Conservation (phyloP, 2,329 filamentous ascomycete species). For the Fusarium veterinarium region DNA sequence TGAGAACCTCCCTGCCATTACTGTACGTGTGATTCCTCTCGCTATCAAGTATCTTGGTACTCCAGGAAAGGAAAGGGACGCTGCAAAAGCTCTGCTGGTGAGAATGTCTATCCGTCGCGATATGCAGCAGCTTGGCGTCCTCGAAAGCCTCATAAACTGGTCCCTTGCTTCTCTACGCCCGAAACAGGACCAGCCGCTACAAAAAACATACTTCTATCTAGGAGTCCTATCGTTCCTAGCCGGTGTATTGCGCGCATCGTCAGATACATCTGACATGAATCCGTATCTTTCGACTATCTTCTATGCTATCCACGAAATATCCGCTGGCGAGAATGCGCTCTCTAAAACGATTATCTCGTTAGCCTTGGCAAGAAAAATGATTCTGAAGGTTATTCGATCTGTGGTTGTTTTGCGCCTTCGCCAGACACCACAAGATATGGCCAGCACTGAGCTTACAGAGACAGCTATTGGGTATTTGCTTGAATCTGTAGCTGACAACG, state of each 20-base stretch:
- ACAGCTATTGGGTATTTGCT: slow-evolving; percentile 85
- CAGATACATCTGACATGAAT: slow-evolving; percentile 80
- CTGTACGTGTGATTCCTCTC: slow-evolving; percentile 75
- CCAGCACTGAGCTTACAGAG: slow-evolving; percentile 72
- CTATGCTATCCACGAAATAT: slow-evolving; percentile 68
- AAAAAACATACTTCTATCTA: slow-evolving; percentile 78
- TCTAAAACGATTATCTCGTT: slow-evolving; percentile 72
- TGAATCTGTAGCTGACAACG: slow-evolving; percentile 82
- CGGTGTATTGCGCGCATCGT: slow-evolving; percentile 75
- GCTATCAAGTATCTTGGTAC: slow-evolving; percentile 77
- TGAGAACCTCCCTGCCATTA: slow-evolving; percentile 73
- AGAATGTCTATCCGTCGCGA: slow-evolving; percentile 85
- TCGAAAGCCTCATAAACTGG: slow-evolving; percentile 77
- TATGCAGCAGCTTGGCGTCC: slow-evolving; percentile 82
- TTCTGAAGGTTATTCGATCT: slow-evolving; percentile 86
- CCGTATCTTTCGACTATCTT: slow-evolving; percentile 75
- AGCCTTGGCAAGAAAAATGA: slow-evolving; percentile 81
- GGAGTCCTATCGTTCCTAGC: slow-evolving; percentile 84
- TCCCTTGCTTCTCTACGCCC: slow-evolving; percentile 70
- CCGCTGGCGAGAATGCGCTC: slow-evolving; percentile 60
- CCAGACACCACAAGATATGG: slow-evolving; percentile 55
- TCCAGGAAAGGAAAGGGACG: slow-evolving; percentile 88
- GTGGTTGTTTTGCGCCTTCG: slow-evolving; percentile 75
- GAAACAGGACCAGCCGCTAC: slow-evolving; percentile 48
- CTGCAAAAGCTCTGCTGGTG: slow-evolving; percentile 85